A percentile compares a stretch with the other conserved stretches of the same genome.
Conservation (phyloP, 2,329 filamentous ascomycete species). For the Elsinoe batatas region DNA sequence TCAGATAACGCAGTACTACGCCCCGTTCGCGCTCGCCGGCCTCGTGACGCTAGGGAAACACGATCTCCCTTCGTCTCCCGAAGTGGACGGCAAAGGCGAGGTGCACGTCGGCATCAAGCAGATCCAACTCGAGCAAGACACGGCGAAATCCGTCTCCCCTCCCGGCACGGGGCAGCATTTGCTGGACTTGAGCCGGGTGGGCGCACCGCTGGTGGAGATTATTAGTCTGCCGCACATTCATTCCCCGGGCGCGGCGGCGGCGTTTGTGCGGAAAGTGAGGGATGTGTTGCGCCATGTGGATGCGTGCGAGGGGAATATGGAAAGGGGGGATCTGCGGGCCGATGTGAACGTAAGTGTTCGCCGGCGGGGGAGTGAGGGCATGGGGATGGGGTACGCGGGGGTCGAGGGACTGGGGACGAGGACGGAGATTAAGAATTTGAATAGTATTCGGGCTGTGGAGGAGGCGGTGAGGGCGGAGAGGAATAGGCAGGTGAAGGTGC, state of each 20-base stretch:
- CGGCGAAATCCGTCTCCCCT: slow-evolving; percentile 80
- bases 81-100: slow-evolving; percentile 53
- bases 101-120: slow-evolving; percentile 78
- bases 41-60: slow-evolving; percentile 58
- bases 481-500: slow-evolving; percentile 71
- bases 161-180: slow-evolving; percentile 53
- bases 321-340: slow-evolving; percentile 77
- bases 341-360: slow-evolving; percentile 92
- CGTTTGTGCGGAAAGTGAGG: slow-evolving; percentile 83
- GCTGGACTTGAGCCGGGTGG: slow-evolving; percentile 89
- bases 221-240: slow-evolving; percentile 87
- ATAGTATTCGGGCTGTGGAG: slow-evolving; percentile 88
- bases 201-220: slow-evolving; percentile 84
- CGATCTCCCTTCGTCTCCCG: slow-evolving; percentile 69
- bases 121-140: slow-evolving; percentile 95
- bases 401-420: slow-evolving; percentile 64
- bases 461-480: slow-evolving; percentile 88
- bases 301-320: slow-evolving; percentile 85
- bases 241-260: slow-evolving; percentile 75
- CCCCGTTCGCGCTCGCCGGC: slow-evolving; percentile 60
- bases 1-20: slow-evolving; percentile 95
- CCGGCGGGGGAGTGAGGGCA: slow-evolving; percentile 36
- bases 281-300: slow-evolving; percentile 67
- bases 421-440: slow-evolving; percentile 96
- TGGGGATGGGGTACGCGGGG: slow-evolving; percentile 44